phyloP scores from a whole-genome alignment of 2,329 filamentous ascomycete genomes.

The Juglanconis juglandina region DNA sequence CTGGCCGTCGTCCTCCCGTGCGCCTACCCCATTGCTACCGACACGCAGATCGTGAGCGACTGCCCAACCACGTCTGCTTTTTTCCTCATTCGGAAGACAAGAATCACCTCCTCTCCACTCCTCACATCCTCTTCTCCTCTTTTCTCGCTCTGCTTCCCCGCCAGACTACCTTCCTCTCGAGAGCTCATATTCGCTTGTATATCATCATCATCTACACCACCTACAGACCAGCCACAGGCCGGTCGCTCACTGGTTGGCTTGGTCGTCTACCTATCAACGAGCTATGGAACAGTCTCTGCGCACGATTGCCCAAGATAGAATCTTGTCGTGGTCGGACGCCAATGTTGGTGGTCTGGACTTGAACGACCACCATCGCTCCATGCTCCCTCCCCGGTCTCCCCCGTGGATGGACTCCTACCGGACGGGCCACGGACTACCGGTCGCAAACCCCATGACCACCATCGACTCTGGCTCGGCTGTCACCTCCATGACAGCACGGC shows the following conservation, averaged over 20 bases:
- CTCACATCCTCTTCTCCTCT: background rate
- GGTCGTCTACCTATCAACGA: conserved; percentile 26
- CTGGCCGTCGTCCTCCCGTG: conserved; percentile 10
- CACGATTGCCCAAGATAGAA: conserved; percentile 39
- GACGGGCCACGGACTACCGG: conserved; percentile 18
- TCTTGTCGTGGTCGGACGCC: conserved; percentile 44
- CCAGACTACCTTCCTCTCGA: background rate
- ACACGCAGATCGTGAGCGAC: conserved; percentile 19
- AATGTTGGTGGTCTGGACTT: conserved; percentile 38
- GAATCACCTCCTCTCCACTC: background rate
- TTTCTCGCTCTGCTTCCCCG: background rate
- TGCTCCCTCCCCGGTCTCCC: conserved; percentile 32
- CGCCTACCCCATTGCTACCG: conserved; percentile 7
- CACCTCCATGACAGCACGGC: conserved; percentile 26
- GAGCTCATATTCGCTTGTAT: background rate
- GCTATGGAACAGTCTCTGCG: conserved; percentile 45
- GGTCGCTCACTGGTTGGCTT: conserved; percentile 8
- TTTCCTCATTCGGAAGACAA: conserved; percentile 7
- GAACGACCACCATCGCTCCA: conserved; percentile 37
- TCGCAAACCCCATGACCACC: conserved; percentile 2
- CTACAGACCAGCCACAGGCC: background rate
- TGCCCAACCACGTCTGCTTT: conserved; percentile 13
- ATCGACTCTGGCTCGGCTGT: conserved; percentile 20
- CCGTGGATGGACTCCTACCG: conserved; percentile 32
- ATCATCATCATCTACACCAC: background rate